Base-by-base conservation (phyloP, 768 basidiomycete genomes). In the Mycena epipterygia region DNA sequence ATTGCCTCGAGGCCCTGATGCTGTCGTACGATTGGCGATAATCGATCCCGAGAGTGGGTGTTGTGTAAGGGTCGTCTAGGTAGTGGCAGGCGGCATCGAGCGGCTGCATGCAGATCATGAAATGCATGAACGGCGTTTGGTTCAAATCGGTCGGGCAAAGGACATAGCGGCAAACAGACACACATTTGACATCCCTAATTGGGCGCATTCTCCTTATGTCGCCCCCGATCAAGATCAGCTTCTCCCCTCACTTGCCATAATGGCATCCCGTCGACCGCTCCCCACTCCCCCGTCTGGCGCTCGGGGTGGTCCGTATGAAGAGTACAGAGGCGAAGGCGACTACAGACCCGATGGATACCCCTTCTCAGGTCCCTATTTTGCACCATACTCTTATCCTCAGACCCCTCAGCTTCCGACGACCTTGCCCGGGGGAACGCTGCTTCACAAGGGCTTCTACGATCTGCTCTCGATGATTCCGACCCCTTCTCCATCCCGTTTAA, bases 401-500 rank as follows among this genome's bases (percentile, higher is more conserved):
- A 81, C 74, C 70, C 80, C 35, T 81, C 83, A 84, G 65, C 81
- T 82, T 37, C 75, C 83, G n/a, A 85, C 85, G 35, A 84, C 87
- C 66, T 81, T 92, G 72, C 89, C 89, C 61, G 87, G 86, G 17
- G 93, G 92, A 30, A 93, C 93, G 9, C 82, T 95, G 60, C 83
- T 95, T 42, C 94, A 96, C 87, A 92, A 94, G 73, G 95, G 94
- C n/a, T 95, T 95, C 85, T 95, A 94, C 81, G 93, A 95, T 84
- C 87, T 95, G 33, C 85, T 95, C 41, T 86, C 93, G 29, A 87
- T 94, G 84, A 93, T 94, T 72, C 91, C 91, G 46, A 91, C 90
- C 2, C 91, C 90, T 52, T 88, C 86, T 49, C 89, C 92, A 21
- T 92, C 91, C 58, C 86, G 91, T 46, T 83, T 92, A 67, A 83